These are phyloP conservation scores for Penicillium lagena DNA, from an alignment of 495 filamentous ascomycete genomes.

Conservation along the genomic window DNA sequence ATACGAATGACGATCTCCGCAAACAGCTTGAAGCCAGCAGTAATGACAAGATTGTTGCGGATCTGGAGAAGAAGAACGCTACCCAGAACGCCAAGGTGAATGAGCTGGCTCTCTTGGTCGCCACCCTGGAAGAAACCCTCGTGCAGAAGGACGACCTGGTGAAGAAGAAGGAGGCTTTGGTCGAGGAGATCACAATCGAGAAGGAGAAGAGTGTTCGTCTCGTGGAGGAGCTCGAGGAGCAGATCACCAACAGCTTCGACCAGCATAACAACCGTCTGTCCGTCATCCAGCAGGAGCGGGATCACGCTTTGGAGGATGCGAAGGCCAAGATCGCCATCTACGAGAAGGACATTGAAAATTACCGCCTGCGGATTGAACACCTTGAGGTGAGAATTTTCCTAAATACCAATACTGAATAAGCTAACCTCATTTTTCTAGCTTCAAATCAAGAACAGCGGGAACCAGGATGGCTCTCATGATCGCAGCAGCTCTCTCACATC, in stretches of 20 bases:
- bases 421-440: slow-evolving; percentile 14
- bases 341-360: slow-evolving; percentile 48
- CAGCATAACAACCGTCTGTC: slow-evolving; percentile 85
- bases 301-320: slow-evolving; percentile 42
- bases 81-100: slow-evolving; percentile 40
- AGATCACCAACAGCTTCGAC: slow-evolving; percentile 90
- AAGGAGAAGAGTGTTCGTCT: slow-evolving; percentile 82
- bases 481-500: slow-evolving; percentile 74
- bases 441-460: slow-evolving; percentile 39
- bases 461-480: slow-evolving; percentile 38
- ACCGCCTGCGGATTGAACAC: slow-evolving; percentile 44
- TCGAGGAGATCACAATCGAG: slow-evolving; percentile 52
- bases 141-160: slow-evolving; percentile 67
- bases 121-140: slow-evolving; percentile 52
- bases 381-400: slow-evolving; percentile 31
- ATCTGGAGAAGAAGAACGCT: slow-evolving; percentile 28
- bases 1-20: slow-evolving; percentile 33
- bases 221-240: slow-evolving; percentile 94
- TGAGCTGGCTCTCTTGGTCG: slow-evolving; percentile 46
- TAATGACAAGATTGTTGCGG: slow-evolving; percentile 35
- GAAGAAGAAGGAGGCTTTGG: slow-evolving; percentile 59
- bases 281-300: slow-evolving; percentile 52
- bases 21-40: slow-evolving; percentile 48
- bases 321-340: slow-evolving; percentile 37
- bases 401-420: not conserved